Base-by-base conservation (phyloP, 1,139 yeast species). In the Candida frijolesensis region DNA sequence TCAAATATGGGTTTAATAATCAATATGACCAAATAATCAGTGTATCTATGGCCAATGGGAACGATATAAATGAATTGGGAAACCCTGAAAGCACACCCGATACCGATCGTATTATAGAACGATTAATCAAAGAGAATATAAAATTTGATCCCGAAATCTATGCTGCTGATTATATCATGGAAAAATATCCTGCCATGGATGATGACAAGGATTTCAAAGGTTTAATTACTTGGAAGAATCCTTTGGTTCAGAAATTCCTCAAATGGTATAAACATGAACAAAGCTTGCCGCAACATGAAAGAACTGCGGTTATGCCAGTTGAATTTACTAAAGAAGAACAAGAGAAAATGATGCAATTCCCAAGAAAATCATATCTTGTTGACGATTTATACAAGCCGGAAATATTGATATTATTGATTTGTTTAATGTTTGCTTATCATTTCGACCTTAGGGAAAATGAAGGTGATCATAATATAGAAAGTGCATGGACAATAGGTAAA, bases 401-500 rank as follows among this genome's bases (percentile, higher is more conserved):
- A 18, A 63, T 82, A 2, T 84, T 89, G 57, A 70, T 85, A 32
- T 76, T 88, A 0, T 66, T 92, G 0, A 63, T 89, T 0, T 82
- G 89, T 18, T 56, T 91, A 1, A 60, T 94, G 18, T 94, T 88
- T 67, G 84, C 89, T 0, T 87, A 83, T 59, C 79, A 82, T 51
- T 91, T 85, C 62, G 98, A 94, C 55, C 65, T 78, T 46, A 72
- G 97, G 38, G 88, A 87, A 48, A 87, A 84, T 29, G 81, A 78
- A 60, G 96, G 96, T 9, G 96, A 88, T 19, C 83, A 84, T 48
- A 89, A 84, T 18, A 84, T 87, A 8, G 99, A 94, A 67, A 87
- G 96, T 54, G 91, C 96, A 0, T 94, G 98, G 99, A 86, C 95
- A 0, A 79, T 94, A 12, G 98, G 98, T 1, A 90, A 87, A 60